phyloP scores from a whole-genome alignment of 164 flowering plant genomes.

The Nymphaea thermarum region DNA sequence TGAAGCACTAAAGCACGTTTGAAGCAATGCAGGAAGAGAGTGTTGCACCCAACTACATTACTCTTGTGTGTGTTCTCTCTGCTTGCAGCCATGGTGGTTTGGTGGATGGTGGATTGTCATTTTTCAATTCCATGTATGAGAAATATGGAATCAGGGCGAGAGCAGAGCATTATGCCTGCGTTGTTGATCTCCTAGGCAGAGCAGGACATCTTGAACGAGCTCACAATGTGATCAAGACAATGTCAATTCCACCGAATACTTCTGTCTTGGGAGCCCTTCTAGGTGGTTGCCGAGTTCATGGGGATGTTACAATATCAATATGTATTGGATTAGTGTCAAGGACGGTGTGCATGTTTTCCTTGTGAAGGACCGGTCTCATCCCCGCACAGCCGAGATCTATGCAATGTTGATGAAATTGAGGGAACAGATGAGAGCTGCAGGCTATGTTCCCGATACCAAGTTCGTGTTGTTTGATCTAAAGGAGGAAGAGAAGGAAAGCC shows the following conservation, averaged over 20 bases:
- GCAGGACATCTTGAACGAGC: constrained; percentile 76
- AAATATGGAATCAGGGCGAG: constrained; percentile 56
- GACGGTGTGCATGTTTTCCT: constrained; percentile 54
- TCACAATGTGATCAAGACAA: constrained; percentile 40
- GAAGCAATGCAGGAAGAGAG: constrained; percentile 29
- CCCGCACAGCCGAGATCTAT: constrained; percentile 46
- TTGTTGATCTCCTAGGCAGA: constrained; percentile 77
- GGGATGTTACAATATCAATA: too few species aligned
- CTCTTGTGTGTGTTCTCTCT: constrained; percentile 61
- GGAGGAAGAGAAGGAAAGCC: constrained; percentile 67
- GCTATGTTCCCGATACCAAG: constrained; percentile 52
- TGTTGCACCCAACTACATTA: constrained; percentile 54
- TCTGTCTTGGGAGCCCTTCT: constrained; percentile 75
- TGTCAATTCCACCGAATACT: constrained; percentile 47
- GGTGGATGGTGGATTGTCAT: constrained; percentile 44
- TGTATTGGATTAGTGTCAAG: too few species aligned
- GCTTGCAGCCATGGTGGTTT: constrained; percentile 83
- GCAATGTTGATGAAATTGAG: constrained; percentile 37
- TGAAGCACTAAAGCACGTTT: constrained; percentile 43
- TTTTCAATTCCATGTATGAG: constrained; percentile 54
- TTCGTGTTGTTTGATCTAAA: constrained; percentile 59
- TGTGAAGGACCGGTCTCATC: constrained; percentile 61
- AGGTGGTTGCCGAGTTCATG: constrained; percentile 58
- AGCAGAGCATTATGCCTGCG: constrained; percentile 75
- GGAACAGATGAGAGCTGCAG: constrained; percentile 45